Evolutionary conservation across 2,329 filamentous ascomycete species (phyloP), one percentile per base, ranked within the genome.

Genomic region (Ophiocordyceps robertsii): DNA sequence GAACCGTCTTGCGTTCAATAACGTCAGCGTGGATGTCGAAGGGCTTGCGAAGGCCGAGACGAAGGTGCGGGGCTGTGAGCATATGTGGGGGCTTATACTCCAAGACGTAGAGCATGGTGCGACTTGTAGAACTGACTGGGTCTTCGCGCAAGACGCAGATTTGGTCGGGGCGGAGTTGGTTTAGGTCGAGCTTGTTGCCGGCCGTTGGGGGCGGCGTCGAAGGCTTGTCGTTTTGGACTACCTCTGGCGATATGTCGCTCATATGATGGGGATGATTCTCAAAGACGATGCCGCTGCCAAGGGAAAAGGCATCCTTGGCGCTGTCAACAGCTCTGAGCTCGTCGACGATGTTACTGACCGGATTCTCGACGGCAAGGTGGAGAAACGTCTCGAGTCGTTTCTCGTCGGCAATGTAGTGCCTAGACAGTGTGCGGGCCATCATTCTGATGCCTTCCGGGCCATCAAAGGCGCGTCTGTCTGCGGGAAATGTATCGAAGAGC

Each of bases 31-130:
- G 50, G 16, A 71, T 60, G 43, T 67, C 53, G 54, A 69, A 67
- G 1, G 54, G 46, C 14, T 4, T 19, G 19, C 60, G 56, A 1
- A 73, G 58, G 29, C 67, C 62, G 19, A 56, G 43, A 30, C 62
- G 60, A 40, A 73, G 63, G 47, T 68, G 59, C 14, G 47, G 49
- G 32, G 59, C 51, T 7, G 63, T 63, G 2, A 74, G 50, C 47
- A 72, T 70, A 48, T 70, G 60, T 0, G 66, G 68, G 14, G 64
- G 49, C 54, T 71, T 74, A 47, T 70, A 69, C 52, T 73, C 61
- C 27, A 56, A 54, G 37, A 67, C 44, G 19, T 56, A 61, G 5
- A 53, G 41, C 43, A 61, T 58, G 8, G 16, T 45, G 5, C 44
- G 51, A 9, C 14, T 43, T 9, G 3, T 19, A 4, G 19, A 4